Evolutionary conservation across 495 filamentous ascomycete species (phyloP).

Genomic region (Diplogelasinospora grovesii): DNA sequence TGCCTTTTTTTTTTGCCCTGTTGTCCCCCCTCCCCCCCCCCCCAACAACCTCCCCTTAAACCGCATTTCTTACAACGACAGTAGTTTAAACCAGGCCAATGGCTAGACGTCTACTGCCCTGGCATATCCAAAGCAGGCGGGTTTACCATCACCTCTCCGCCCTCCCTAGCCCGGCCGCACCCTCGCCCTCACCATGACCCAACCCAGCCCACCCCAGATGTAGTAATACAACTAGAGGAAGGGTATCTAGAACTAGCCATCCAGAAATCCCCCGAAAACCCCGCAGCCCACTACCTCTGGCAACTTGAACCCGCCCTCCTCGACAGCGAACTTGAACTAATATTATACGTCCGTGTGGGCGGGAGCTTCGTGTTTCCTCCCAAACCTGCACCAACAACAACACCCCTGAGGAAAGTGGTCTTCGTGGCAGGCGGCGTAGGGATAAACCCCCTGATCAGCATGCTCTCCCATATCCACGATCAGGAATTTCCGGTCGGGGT

Average conservation of each 20-base stretch:
- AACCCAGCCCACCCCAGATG: too few relatives aligned
- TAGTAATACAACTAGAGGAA: too few relatives aligned
- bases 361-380: constrained; percentile 80
- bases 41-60: too few relatives aligned
- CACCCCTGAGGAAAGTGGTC: constrained; percentile 51
- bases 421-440: constrained; percentile 81
- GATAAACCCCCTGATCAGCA: constrained; percentile 60
- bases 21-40: not conserved
- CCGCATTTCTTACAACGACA: too few relatives aligned
- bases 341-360: constrained; percentile 63
- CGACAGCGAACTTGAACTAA: constrained; percentile 53
- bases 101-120: constrained; percentile 78
- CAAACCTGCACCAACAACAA: constrained; percentile 46
- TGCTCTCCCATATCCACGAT: constrained; percentile 33
- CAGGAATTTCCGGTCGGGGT: constrained; percentile 17
- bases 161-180: constrained; percentile 30
- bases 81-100: constrained; percentile 80
- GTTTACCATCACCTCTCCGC: constrained; percentile 81
- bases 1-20: too few relatives aligned
- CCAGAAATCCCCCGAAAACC: constrained; percentile 20
- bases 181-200: constrained; percentile 21
- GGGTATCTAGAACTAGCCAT: constrained; percentile 23
- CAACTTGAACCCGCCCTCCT: constrained; percentile 30
- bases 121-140: constrained; percentile 62
- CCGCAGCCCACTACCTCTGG: constrained; percentile 71